A percentile compares a stretch with the other conserved stretches of the same genome.
Evolutionary conservation across 2,329 filamentous ascomycete genomes (phyloP).

Genomic region (Epicoccum sorghinum): DNA sequence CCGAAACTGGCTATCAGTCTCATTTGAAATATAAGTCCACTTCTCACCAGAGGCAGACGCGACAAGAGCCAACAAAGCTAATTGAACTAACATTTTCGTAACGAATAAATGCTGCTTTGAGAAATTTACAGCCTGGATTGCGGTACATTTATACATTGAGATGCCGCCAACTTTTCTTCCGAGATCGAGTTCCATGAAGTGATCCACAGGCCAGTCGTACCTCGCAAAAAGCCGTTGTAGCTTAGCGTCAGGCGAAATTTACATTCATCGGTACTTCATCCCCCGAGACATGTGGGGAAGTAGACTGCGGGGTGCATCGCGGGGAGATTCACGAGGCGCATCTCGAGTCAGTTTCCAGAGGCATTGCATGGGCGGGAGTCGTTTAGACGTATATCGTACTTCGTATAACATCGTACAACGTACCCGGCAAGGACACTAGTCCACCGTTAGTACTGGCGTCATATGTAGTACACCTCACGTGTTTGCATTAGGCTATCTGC

Average conservation of each 20-base stretch:
- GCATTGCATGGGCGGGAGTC: neutral
- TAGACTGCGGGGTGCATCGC: neutral
- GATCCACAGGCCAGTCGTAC: too few relatives aligned
- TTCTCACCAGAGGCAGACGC: neutral
- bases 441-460: too few relatives aligned
- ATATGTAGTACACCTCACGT: too few relatives aligned
- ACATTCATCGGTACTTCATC: neutral
- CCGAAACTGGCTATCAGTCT: neutral
- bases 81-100: neutral
- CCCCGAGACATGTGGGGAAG: neutral
- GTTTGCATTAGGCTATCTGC: too few relatives aligned
- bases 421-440: too few relatives aligned
- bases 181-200: too few relatives aligned
- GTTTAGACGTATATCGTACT: neutral
- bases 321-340: neutral
- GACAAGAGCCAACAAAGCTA: neutral
- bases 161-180: too few relatives aligned
- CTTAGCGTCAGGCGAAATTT: neutral
- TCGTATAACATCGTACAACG: too few relatives aligned
- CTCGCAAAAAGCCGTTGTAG: neutral
- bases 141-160: too few relatives aligned
- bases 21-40: neutral
- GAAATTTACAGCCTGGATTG: too few relatives aligned
- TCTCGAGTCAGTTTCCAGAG: neutral
- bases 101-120: neutral